A percentile compares a stretch with the other conserved stretches of the same genome.
phyloP scores from a whole-genome alignment of 192 early-diverging fungal species.

The Neocallimastix lanati region DNA sequence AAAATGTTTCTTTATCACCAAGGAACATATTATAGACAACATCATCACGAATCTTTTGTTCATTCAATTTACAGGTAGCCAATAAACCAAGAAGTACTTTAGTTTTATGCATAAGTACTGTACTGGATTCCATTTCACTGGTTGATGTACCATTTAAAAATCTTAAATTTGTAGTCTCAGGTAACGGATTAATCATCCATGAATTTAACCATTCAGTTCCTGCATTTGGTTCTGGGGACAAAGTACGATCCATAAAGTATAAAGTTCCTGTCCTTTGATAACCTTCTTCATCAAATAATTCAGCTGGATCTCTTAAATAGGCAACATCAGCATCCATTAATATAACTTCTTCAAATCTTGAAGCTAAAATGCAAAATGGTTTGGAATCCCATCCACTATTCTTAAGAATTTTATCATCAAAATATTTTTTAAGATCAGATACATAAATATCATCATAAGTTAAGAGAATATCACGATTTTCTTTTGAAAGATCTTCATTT shows the following conservation, averaged over 20 bases:
- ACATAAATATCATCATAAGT: slow-evolving; percentile 8
- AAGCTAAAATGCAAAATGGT: slow-evolving; percentile 43
- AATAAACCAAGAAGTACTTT: slow-evolving; percentile 25
- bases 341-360: slow-evolving; percentile 36
- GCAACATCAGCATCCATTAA: slow-evolving; percentile 52
- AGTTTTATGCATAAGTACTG: slow-evolving; percentile 31
- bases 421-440: slow-evolving; percentile 8
- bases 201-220: slow-evolving; percentile 25
- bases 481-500: slow-evolving; percentile 12
- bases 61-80: slow-evolving; percentile 16
- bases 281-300: slow-evolving; percentile 23
- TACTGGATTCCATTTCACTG: slow-evolving; percentile 38
- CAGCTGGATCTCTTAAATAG: slow-evolving; percentile 35
- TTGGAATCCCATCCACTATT: slow-evolving; percentile 45
- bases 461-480: no score
- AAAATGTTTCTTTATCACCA: slow-evolving; percentile 55
- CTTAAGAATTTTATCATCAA: slow-evolving; percentile 16
- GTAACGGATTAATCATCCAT: slow-evolving; percentile 19
- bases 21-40: slow-evolving; percentile 23
- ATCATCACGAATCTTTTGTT: slow-evolving; percentile 22
- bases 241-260: slow-evolving; percentile 42
- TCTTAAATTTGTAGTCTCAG: slow-evolving; percentile 14
- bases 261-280: slow-evolving; percentile 27
- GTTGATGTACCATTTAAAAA: slow-evolving; percentile 11
- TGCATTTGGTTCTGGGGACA: slow-evolving; percentile 11